phyloP scores from a whole-genome alignment of 75 land plant species.

The Sequoiadendron giganteum region DNA sequence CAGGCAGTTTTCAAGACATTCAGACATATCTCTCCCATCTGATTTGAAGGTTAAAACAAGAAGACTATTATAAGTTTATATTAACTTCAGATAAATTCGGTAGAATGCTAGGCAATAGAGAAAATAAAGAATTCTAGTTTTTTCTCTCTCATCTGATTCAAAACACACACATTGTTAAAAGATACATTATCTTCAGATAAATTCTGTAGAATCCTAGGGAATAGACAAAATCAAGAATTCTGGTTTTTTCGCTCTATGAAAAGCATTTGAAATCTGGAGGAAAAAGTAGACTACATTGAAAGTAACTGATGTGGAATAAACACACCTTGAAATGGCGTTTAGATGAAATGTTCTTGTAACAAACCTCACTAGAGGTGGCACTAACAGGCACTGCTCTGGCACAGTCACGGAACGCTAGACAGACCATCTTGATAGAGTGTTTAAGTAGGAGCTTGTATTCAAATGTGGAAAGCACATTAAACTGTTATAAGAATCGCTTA shows the following conservation, averaged over 20 bases:
- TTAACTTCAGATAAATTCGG: too few species aligned
- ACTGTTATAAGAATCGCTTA: neutral
- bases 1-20: conserved; percentile 99
- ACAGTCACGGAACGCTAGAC: conserved; percentile 89
- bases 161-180: neutral
- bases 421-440: conserved; percentile 95
- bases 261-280: neutral
- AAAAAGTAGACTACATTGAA: neutral
- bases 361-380: conserved; percentile 97
- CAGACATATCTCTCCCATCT: conserved; percentile 99
- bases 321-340: conserved; percentile 97
- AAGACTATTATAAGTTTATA: too few species aligned
- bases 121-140: too few species aligned
- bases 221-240: neutral
- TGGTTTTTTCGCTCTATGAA: neutral
- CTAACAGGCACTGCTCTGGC: conserved; percentile 92
- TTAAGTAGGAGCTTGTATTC: conserved; percentile 82
- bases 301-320: neutral
- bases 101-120: too few species aligned
- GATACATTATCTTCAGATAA: neutral
- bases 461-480: neutral
- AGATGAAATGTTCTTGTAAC: conserved; percentile 97
- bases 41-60: too few species aligned
- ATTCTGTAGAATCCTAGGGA: neutral
- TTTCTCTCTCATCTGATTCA: neutral